Percentiles rank a stretch among this genome's conserved stretches.
Evolutionary conservation across 495 filamentous ascomycete species (phyloP).

Genomic region (Polyplosphaeria fusca): DNA sequence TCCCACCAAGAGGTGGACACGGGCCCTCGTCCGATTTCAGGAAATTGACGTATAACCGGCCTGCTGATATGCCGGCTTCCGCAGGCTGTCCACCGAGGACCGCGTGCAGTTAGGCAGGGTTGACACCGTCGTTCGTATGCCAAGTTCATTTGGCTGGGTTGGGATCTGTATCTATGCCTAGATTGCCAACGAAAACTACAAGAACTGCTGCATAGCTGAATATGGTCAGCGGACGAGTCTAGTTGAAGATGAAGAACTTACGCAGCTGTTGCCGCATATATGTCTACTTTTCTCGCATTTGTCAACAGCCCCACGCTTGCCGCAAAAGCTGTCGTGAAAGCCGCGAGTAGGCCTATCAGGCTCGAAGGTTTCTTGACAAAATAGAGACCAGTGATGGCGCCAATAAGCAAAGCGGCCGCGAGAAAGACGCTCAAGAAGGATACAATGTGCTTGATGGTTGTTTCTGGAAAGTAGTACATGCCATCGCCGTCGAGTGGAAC

Average conservation of each 20-base stretch:
- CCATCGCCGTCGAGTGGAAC: slow-evolving; percentile 5
- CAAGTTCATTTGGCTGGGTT: not conserved
- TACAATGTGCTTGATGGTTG: slow-evolving; percentile 13
- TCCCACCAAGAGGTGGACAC: too few species aligned
- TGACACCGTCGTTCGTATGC: too few species aligned
- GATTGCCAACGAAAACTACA: slow-evolving; percentile 8
- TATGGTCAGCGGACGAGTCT: too few species aligned
- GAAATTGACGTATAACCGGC: too few species aligned
- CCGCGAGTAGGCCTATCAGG: slow-evolving; percentile 15
- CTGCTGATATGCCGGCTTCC: too few species aligned
- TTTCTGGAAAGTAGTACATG: slow-evolving; percentile 24
- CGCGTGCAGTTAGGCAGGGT: not conserved
- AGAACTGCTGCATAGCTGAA: slow-evolving; percentile 3
- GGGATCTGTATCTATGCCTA: slow-evolving; percentile 5
- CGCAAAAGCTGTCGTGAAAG: slow-evolving; percentile 27
- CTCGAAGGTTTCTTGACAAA: slow-evolving; percentile 11
- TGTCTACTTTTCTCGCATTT: slow-evolving; percentile 26
- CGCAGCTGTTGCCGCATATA: slow-evolving; percentile 31
- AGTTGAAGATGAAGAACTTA: slow-evolving; percentile 17
- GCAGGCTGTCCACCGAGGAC: too few species aligned
- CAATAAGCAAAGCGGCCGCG: slow-evolving; percentile 20
- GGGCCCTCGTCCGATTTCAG: too few species aligned
- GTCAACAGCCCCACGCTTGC: slow-evolving; percentile 18
- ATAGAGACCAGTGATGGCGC: slow-evolving; percentile 28
- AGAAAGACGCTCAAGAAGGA: slow-evolving; percentile 16